Conservation (phyloP, 2,329 filamentous ascomycete genomes). For the Colletotrichum magnum region DNA sequence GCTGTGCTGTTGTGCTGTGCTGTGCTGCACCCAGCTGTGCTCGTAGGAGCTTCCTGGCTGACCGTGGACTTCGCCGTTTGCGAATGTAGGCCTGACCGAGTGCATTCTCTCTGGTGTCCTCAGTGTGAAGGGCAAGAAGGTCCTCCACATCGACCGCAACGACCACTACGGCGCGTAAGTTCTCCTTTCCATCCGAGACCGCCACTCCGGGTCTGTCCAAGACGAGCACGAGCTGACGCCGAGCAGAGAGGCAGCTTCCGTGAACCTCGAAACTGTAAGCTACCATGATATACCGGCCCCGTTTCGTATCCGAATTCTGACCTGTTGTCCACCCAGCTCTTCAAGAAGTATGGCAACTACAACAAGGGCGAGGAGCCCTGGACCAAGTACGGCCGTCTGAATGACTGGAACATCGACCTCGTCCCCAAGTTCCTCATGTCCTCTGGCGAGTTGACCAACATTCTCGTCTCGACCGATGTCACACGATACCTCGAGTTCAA, state of each 20-base stretch:
- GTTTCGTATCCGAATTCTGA: constrained; percentile 34
- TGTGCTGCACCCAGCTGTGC: constrained; percentile 16
- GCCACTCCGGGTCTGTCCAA: constrained; percentile 19
- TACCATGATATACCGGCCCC: constrained; percentile 47
- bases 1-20: background rate
- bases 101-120: constrained; percentile 98
- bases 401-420: constrained; percentile 99
- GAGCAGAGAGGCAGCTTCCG: constrained; percentile 88
- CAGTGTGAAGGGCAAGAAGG: constrained; percentile 99
- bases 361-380: constrained; percentile 87
- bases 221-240: constrained; percentile 24
- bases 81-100: constrained; percentile 86
- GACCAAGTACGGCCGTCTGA: constrained; percentile 96
- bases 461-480: constrained; percentile 95
- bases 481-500: constrained; percentile 92
- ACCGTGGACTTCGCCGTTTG: constrained; percentile 46
- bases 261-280: constrained; percentile 92
- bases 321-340: constrained; percentile 73
- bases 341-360: constrained; percentile 95
- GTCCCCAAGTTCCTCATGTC: constrained; percentile 99
- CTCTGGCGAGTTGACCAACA: constrained; percentile 98
- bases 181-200: constrained; percentile 18
- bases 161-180: constrained; percentile 97
- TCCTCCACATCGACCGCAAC: constrained; percentile 98
- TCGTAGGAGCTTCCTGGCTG: constrained; percentile 44